A percentile compares a stretch with the other conserved stretches of the same genome.
phyloP scores from a whole-genome alignment of 306 rosid species.

The Dicorynia guianensis region DNA sequence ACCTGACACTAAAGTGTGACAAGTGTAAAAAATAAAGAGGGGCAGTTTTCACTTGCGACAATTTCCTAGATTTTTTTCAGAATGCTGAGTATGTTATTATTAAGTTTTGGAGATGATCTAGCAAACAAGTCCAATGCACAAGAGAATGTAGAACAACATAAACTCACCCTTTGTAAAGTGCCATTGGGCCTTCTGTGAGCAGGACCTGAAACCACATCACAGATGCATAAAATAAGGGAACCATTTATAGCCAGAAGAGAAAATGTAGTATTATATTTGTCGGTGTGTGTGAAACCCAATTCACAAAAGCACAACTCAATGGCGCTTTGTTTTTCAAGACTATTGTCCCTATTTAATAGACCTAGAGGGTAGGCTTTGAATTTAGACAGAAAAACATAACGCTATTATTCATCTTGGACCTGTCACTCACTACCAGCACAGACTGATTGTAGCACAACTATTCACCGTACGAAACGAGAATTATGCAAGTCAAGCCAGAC shows the following conservation, averaged over 20 bases:
- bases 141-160: slow-evolving; percentile 31
- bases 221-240: slow-evolving; percentile 30
- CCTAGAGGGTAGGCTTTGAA: background rate
- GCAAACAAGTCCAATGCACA: slow-evolving; percentile 25
- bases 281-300: background rate
- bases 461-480: background rate
- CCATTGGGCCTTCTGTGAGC: slow-evolving; percentile 83
- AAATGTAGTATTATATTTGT: background rate
- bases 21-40: background rate
- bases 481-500: slow-evolving; percentile 26
- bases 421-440: slow-evolving; percentile 6
- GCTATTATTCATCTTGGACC: slow-evolving; percentile 26
- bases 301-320: background rate
- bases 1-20: background rate
- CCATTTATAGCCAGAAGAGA: background rate
- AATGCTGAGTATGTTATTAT: background rate
- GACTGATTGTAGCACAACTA: slow-evolving; percentile 2
- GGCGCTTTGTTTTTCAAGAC: slow-evolving; percentile 2
- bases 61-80: background rate
- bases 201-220: slow-evolving; percentile 67
- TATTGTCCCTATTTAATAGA: slow-evolving; percentile 2
- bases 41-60: slow-evolving; percentile 2
- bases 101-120: slow-evolving; percentile 17
- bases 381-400: slow-evolving; percentile 33
- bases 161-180: slow-evolving; percentile 96